phyloP scores from a whole-genome alignment of 805 yeast genomes.

The Zygosaccharomyces bailii region DNA sequence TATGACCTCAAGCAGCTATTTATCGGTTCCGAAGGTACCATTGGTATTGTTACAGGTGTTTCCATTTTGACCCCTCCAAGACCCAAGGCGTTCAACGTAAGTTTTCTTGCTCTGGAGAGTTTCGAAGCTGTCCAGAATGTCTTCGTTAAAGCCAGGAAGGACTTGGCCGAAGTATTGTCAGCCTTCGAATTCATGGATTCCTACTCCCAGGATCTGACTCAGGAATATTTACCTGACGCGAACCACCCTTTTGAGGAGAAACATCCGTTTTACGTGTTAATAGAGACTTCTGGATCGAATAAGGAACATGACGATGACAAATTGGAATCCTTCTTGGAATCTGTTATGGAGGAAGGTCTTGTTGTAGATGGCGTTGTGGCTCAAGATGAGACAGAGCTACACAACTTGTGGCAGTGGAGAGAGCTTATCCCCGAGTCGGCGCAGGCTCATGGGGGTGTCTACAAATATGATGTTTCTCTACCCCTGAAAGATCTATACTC shows the following conservation, averaged over 20 bases:
- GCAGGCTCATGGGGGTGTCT: conserved; percentile 85
- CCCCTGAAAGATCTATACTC: conserved; percentile 80
- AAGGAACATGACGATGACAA: conserved; percentile 91
- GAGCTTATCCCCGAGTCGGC: conserved; percentile 90
- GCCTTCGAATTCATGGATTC: conserved; percentile 94
- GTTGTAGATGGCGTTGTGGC: conserved; percentile 95
- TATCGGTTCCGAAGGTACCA: conserved; percentile 91
- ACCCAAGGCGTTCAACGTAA: conserved; percentile 82
- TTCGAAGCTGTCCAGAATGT: conserved; percentile 83
- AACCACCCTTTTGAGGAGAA: conserved; percentile 76
- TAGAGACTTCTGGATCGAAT: conserved; percentile 95
- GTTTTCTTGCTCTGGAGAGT: conserved; percentile 75
- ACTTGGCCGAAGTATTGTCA: conserved; percentile 78
- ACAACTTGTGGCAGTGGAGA: conserved; percentile 91
- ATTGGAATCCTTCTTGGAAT: conserved; percentile 77
- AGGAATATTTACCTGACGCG: conserved; percentile 51
- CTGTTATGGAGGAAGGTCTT: conserved; percentile 75
- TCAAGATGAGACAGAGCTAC: conserved; percentile 85
- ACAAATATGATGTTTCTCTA: conserved; percentile 92
- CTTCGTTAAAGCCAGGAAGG: conserved; percentile 72
- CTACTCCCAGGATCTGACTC: conserved; percentile 62
- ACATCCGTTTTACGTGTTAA: conserved; percentile 84
- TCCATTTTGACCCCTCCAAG: conserved; percentile 87
- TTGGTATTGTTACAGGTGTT: conserved; percentile 87
- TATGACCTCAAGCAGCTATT: conserved; percentile 88